Base-by-base conservation (phyloP, 345 rosid species). In the Salix dunnii region DNA sequence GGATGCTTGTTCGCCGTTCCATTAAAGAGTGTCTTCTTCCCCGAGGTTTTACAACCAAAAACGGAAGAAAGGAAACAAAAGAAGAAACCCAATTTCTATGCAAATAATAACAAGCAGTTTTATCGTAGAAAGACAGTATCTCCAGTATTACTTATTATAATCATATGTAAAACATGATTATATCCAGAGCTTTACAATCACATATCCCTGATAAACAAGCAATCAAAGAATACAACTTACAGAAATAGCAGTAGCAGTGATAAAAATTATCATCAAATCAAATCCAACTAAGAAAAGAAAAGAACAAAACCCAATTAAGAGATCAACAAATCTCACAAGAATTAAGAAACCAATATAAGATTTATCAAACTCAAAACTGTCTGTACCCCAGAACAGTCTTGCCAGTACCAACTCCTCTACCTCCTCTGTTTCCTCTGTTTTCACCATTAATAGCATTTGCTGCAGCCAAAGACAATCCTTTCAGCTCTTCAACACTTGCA, bases 401-500 rank as follows among this genome's bases (percentile, higher is more conserved):
- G 49, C 73, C 88, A n/a, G 11, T 21, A 64, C 61, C 73, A 4
- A 72, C 70, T 46, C 82, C 81, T 35, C 82, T 60, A 40, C 70
- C 81, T 53, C 35, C 72, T 65, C 85, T 77, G 46, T 85, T 86
- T 72, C 84, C 81, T 62, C 84, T 88, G 28, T 64, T 76, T 27
- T 82, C 90, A 0, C 90, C 88, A 43, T 84, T 86, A 23, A 91
- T 89, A 1, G 90, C 92, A 25, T 73, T 83, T 7, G 91, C 77
- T 2, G 92, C 92, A 2, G 88, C 87, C 72, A 79, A 60, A 0
- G 97, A 82, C 30, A 91, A 36, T 20, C 90, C 92, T 74, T 85
- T 92, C 64, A 92, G 66, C 78, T 89, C 97, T 12, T 88, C 95
- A 51, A 92, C 76, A 63, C 9, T 86, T 0, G 94, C 94, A 63